Percentiles rank a stretch among this genome's conserved stretches.
Evolutionary conservation across 768 basidiomycete species (phyloP).

Genomic region (Amanita pallidorosea): DNA sequence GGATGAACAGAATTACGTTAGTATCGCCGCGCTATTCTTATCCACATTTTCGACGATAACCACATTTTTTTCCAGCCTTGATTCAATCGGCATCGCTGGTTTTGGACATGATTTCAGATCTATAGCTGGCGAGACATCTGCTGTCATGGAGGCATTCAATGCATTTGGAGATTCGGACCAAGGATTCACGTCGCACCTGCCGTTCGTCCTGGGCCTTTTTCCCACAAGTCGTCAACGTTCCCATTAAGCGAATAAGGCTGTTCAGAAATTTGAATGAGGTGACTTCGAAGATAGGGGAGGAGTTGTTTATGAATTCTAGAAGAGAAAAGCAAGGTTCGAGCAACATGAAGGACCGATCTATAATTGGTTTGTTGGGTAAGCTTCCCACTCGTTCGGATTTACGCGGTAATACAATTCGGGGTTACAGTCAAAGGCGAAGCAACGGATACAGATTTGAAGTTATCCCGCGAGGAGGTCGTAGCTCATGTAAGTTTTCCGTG

Average conservation of each 20-base stretch:
- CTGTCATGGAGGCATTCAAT: constrained; percentile 31
- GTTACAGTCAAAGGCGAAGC: constrained; percentile 24
- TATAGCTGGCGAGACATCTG: constrained; percentile 33
- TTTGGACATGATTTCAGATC: constrained; percentile 46
- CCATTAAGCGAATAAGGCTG: constrained; percentile 15
- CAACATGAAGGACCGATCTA: constrained; percentile 11
- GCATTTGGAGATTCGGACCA: constrained; percentile 6
- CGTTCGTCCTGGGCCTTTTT: constrained; percentile 16
- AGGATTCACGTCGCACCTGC: constrained; percentile 6
- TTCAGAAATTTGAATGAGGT: constrained; percentile 13
- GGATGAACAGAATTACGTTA: constrained; percentile 39
- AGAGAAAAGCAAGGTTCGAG: constrained; percentile 6
- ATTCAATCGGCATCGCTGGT: constrained; percentile 36
- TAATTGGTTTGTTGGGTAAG: constrained; percentile 17
- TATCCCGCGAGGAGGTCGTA: constrained; percentile 31
- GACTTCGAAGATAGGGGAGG: constrained; percentile 18
- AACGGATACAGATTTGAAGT: constrained; percentile 12
- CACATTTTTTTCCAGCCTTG: constrained; percentile 21
- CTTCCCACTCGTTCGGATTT: not conserved
- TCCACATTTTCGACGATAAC: not conserved
- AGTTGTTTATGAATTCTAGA: constrained; percentile 16
- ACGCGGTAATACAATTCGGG: not conserved
- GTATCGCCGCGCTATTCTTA: constrained; percentile 6
- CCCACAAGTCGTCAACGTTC: constrained; percentile 17
- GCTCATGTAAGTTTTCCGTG: constrained; percentile 18